phyloP scores from a whole-genome alignment of 2,329 filamentous ascomycete genomes.

The Scortechinia acanthostroma region DNA sequence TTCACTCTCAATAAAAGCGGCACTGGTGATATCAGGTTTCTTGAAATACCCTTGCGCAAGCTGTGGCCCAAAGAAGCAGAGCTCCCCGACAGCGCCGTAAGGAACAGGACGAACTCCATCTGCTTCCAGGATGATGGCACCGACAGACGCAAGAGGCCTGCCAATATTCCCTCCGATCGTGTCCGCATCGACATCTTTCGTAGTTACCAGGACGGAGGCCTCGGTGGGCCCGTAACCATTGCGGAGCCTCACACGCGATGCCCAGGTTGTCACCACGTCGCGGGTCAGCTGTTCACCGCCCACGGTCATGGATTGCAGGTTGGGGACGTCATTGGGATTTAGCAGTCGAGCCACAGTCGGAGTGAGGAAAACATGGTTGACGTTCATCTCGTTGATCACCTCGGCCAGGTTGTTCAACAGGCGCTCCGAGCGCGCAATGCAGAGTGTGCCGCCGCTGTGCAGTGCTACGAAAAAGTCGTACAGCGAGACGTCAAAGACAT shows the following conservation, averaged over 20 bases:
- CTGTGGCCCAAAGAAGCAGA: not conserved
- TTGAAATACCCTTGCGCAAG: not conserved
- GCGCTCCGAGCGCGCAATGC: not conserved
- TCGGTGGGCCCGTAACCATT: not conserved
- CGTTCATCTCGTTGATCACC: not conserved
- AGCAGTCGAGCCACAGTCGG: not conserved
- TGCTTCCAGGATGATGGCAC: not conserved
- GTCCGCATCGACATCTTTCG: not conserved
- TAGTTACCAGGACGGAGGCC: not conserved
- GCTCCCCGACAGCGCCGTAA: not conserved
- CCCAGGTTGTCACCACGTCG: not conserved
- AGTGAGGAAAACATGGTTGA: not conserved
- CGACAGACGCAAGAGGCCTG: not conserved
- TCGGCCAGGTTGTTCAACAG: not conserved
- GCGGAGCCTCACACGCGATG: not conserved
- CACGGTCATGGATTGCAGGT: not conserved
- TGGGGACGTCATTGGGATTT: not conserved
- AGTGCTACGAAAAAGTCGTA: not conserved
- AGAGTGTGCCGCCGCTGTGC: not conserved
- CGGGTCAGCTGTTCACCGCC: not conserved
- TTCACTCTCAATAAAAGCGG: not conserved
- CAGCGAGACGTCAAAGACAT: no score
- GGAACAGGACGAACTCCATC: no score
- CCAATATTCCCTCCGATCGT: not conserved
- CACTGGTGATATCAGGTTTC: not conserved